Evolutionary conservation across 257 asterid species (phyloP).

Genomic region (Mentha longifolia): DNA sequence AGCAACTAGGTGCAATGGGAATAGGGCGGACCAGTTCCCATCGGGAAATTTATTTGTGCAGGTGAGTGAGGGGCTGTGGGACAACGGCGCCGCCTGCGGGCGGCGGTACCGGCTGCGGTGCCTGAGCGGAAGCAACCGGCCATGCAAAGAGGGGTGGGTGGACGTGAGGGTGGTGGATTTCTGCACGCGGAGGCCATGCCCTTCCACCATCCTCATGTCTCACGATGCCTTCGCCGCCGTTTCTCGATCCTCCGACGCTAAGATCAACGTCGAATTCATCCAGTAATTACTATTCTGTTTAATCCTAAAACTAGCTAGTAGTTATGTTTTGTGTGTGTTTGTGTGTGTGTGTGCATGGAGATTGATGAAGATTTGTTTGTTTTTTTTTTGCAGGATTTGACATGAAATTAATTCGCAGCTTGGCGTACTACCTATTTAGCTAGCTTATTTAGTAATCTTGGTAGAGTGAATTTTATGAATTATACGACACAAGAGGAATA

Average conservation of each 20-base stretch:
- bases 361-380: background rate
- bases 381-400: constrained; percentile 38
- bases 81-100: constrained; percentile 83
- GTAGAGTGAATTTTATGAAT: no score
- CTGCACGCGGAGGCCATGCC: constrained; percentile 65
- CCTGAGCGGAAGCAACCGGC: constrained; percentile 56
- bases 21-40: constrained; percentile 71
- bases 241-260: constrained; percentile 51
- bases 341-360: background rate
- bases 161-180: constrained; percentile 75
- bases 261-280: constrained; percentile 66
- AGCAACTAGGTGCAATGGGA: constrained; percentile 75
- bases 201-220: constrained; percentile 67
- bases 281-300: constrained; percentile 45
- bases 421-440: no score
- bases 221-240: constrained; percentile 62
- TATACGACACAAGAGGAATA: no score
- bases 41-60: constrained; percentile 69
- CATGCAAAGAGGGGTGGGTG: constrained; percentile 56
- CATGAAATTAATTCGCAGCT: background rate
- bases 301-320: no score
- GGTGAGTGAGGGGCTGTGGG: constrained; percentile 78
- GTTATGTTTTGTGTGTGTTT: no score
- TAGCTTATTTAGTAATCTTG: no score
- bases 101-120: constrained; percentile 64